Conservation (phyloP, 2,329 filamentous ascomycete species). For the Tolypocladium nubicola region DNA sequence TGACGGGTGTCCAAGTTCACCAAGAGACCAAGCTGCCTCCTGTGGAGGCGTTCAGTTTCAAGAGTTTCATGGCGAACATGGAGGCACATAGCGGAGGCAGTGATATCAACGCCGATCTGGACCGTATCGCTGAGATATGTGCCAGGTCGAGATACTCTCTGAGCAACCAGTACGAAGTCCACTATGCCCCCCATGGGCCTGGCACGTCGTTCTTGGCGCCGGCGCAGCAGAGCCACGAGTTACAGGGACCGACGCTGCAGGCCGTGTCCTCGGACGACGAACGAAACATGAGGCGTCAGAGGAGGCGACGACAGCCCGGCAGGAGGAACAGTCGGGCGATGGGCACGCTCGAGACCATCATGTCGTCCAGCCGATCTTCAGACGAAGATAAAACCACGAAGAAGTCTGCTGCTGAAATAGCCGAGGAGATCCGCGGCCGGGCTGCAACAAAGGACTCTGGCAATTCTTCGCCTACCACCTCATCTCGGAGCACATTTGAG, state of each 20-base stretch:
- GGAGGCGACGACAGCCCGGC: constrained; percentile 28
- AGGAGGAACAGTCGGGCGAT: constrained; percentile 44
- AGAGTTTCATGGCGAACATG: constrained; percentile 50
- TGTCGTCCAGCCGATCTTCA: constrained; percentile 54
- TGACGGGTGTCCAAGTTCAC: constrained; percentile 10
- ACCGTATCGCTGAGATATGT: constrained; percentile 58
- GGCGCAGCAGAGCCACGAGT: constrained; percentile 17
- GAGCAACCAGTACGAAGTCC: constrained; percentile 57
- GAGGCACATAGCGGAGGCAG: constrained; percentile 29
- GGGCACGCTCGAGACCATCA: constrained; percentile 55
- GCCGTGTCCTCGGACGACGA: constrained; percentile 48
- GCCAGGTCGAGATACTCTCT: constrained; percentile 53
- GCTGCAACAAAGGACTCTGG: constrained; percentile 26
- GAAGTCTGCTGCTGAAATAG: constrained; percentile 46
- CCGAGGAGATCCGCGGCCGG: constrained; percentile 42
- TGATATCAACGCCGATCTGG: constrained; percentile 47
- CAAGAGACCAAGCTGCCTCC: constrained; percentile 43
- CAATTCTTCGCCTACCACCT: constrained; percentile 18
- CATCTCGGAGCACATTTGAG: constrained; percentile 18
- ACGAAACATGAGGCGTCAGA: constrained; percentile 24
- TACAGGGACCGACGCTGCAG: constrained; percentile 44
- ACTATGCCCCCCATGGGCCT: constrained; percentile 51
- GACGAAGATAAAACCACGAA: constrained; percentile 52
- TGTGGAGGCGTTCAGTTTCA: constrained; percentile 54
- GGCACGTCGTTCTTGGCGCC: constrained; percentile 35